phyloP scores from a whole-genome alignment of 345 rosid species.

The Ceriops tagal region DNA sequence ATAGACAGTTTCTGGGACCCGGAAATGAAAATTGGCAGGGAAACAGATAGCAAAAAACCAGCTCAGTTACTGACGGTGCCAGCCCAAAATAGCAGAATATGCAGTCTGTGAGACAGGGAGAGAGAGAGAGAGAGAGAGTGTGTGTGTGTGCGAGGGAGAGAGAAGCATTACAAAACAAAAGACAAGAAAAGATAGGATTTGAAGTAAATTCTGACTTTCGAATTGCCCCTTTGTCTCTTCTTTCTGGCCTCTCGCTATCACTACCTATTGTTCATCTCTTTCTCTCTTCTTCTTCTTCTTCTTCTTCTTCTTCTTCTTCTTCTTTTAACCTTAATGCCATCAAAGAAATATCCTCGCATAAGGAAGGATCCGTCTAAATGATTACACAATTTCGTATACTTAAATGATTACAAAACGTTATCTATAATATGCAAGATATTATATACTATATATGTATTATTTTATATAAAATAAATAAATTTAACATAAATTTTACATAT shows the following conservation, averaged over 20 bases:
- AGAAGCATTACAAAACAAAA: conserved; percentile 11
- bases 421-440: no score
- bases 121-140: neutral
- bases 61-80: neutral
- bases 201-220: conserved; percentile 34
- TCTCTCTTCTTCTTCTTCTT: neutral
- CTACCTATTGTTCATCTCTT: no score
- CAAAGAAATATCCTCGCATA: no score
- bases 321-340: neutral
- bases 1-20: neutral
- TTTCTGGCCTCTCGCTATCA: no score
- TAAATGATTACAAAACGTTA: no score
- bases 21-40: neutral
- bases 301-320: neutral
- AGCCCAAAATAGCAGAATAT: neutral
- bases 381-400: no score
- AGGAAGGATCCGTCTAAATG: no score
- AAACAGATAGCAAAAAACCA: neutral
- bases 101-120: neutral
- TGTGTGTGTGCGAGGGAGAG: no score
- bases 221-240: conserved; percentile 48
- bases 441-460: no score
- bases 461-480: no score
- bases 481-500: no score
- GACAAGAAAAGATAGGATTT: conserved; percentile 17